phyloP scores from a whole-genome alignment of 78 protist species.

The Dictyostelium purpureum region DNA sequence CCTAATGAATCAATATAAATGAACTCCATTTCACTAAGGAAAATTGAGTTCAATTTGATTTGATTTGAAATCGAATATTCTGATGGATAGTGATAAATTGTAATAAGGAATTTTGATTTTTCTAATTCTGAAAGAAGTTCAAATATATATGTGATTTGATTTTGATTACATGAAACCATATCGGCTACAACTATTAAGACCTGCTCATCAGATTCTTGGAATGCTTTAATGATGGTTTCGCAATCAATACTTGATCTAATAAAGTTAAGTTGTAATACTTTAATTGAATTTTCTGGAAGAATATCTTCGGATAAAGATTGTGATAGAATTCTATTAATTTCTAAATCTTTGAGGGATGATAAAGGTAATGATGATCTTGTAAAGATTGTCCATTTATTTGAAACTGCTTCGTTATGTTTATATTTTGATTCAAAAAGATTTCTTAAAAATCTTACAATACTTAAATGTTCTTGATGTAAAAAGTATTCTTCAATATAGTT shows the following conservation, averaged over 20 bases:
- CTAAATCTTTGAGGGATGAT: neutral
- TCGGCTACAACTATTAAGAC: conserved; percentile 13
- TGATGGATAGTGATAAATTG: conserved; percentile 41
- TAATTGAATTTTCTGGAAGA: neutral
- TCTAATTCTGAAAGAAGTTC: neutral
- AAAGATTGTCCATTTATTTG: conserved; percentile 52
- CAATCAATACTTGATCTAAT: neutral
- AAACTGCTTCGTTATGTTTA: neutral
- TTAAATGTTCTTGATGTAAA: conserved; percentile 52
- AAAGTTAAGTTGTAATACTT: neutral
- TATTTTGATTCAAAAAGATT: neutral
- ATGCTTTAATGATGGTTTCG: neutral
- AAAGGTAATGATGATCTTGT: conserved; percentile 23
- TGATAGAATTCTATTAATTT: neutral
- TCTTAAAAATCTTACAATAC: neutral
- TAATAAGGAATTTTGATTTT: neutral
- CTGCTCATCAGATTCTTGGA: neutral
- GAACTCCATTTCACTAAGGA: neutral
- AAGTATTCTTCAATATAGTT: conserved; percentile 30
- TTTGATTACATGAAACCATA: neutral
- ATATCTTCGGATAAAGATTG: neutral
- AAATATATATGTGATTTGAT: conserved; percentile 5
- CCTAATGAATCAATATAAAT: conserved; percentile 20
- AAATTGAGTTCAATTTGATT: conserved; percentile 14
- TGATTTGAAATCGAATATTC: conserved; percentile 21